A percentile compares a stretch with the other conserved stretches of the same genome.
phyloP scores from a whole-genome alignment of 257 asterid species.

The Plectranthus barbatus region DNA sequence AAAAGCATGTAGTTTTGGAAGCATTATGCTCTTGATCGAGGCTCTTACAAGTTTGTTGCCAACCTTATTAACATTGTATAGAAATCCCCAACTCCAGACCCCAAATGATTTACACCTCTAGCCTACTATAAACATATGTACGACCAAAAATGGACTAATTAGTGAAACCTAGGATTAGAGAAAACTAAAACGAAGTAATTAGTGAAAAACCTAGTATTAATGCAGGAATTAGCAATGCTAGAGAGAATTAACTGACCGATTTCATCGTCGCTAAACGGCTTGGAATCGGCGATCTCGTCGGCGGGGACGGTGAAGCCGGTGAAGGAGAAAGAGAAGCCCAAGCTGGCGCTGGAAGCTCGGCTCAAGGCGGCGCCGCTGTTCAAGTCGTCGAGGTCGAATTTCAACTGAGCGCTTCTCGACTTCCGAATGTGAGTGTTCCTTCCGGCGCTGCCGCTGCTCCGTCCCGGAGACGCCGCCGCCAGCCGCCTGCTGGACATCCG shows the following conservation, averaged over 20 bases:
- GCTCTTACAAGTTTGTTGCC: too few species aligned
- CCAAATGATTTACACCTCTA: too few species aligned
- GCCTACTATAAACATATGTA: too few species aligned
- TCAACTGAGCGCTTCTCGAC: constrained; percentile 88
- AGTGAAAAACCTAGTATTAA: too few species aligned
- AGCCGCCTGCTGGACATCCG: constrained; percentile 63
- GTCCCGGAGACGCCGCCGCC: constrained; percentile 50
- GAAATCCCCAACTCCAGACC: too few species aligned
- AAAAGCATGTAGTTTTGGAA: not conserved
- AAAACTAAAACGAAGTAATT: too few species aligned
- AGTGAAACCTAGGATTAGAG: too few species aligned
- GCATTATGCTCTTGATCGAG: not conserved
- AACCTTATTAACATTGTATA: too few species aligned
- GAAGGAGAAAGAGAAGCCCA: constrained; percentile 81
- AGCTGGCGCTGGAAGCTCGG: constrained; percentile 94
- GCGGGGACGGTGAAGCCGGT: constrained; percentile 85
- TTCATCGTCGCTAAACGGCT: constrained; percentile 71
- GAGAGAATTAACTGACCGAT: constrained; percentile 34
- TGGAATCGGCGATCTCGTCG: constrained; percentile 50
- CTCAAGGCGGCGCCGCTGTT: constrained; percentile 91
- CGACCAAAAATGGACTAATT: too few species aligned
- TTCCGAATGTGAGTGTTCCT: constrained; percentile 66
- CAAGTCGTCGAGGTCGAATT: constrained; percentile 71
- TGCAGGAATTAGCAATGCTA: constrained; percentile 11
- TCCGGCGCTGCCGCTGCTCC: constrained; percentile 34